phyloP scores from a whole-genome alignment of 257 asterid species.

The Capsicum rhomboideum region DNA sequence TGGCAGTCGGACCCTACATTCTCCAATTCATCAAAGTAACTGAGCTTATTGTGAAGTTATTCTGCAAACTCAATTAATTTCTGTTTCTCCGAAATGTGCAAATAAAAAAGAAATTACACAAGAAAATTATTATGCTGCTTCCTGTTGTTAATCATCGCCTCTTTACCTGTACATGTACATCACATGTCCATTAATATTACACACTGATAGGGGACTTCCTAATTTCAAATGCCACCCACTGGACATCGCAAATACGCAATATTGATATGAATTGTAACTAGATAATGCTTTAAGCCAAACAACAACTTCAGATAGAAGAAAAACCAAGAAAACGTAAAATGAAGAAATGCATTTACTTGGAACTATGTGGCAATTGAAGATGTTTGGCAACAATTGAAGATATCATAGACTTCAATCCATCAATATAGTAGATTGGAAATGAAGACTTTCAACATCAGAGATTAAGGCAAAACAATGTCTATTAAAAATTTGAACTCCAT shows the following conservation, averaged over 20 bases:
- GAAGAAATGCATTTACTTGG: not conserved
- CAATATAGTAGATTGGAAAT: not conserved
- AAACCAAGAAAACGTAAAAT: not conserved
- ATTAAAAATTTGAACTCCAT: not conserved
- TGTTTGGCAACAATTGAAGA: not conserved
- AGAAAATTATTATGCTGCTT: not conserved
- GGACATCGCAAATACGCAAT: not conserved
- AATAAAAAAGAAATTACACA: slow-evolving; percentile 18
- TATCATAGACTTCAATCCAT: not conserved
- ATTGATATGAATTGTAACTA: not conserved
- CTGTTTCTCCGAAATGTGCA: slow-evolving; percentile 95
- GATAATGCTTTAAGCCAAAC: not conserved
- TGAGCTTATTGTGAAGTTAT: slow-evolving; percentile 92
- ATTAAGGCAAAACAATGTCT: not conserved
- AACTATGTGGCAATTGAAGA: not conserved
- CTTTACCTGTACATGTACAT: not conserved
- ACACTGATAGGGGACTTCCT: not conserved
- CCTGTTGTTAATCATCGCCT: not conserved
- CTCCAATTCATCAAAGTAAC: slow-evolving; percentile 97
- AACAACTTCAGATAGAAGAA: not conserved
- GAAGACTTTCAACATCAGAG: not conserved
- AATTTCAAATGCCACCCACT: not conserved
- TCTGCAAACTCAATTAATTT: slow-evolving; percentile 87
- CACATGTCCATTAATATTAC: not conserved
- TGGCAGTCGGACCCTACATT: slow-evolving; percentile 70